Evolutionary conservation across 352 stramenopile species (phyloP), one percentile per base, ranked within the genome.

Genomic region (Phytophthora capsici): DNA sequence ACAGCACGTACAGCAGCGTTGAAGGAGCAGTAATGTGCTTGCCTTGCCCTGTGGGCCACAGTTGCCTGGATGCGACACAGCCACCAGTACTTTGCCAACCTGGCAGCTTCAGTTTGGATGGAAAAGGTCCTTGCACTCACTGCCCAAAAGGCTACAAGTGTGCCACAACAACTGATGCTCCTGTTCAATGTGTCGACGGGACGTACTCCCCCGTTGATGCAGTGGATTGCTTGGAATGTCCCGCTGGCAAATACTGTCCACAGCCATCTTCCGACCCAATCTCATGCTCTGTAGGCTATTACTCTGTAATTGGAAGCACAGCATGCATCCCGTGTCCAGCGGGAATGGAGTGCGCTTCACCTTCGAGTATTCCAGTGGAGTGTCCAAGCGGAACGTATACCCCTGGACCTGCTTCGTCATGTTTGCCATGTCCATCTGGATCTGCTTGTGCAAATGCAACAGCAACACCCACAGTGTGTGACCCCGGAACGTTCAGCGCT

Each of bases 131-230:
- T 17, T 91, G 82, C 50, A 77, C 48, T 8, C 23, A 50, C 10
- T 89, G 80, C 34, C 78, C 78, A n/a, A 77, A 74, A 46, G 80
- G 80, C 6, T 86, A 73, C 56, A 64, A 75, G 44, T 89, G 80
- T 38, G 30, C 65, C 19, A 46, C 67, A 5, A 69, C 73, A 40
- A 78, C 76, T 8, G 69, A 73, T 3, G 44, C 53, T 3, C 74
- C 78, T 7, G 49, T 73, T 32, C 75, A 50, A 45, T 88, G 78
- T 43, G 64, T 54, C 6, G 34, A 44, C 28, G 80, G 80, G 16
- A 68, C 57, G 4, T 88, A 77, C 37, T 64, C 77, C 16, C 34
- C 63, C 2, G 17, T 36, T 19, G 54, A 47, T n/a, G 76, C 78
- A 22, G 28, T 67, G 5, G 64, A 75, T 57, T 90, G 81, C 51